Conservation (phyloP, 495 filamentous ascomycete genomes). For the Cryomyces minteri region DNA sequence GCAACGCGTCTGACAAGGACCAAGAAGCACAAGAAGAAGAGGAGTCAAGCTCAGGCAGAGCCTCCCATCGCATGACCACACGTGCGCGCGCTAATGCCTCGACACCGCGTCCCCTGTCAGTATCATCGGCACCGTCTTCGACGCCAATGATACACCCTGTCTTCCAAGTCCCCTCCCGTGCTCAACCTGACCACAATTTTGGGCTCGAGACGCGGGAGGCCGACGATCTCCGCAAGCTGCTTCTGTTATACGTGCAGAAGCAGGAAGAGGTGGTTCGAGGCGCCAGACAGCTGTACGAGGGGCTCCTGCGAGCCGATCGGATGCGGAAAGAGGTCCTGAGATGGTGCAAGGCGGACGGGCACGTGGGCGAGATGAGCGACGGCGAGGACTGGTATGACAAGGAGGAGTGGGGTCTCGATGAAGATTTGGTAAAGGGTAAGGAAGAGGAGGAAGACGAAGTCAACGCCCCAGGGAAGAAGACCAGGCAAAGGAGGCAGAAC, state of each 20-base stretch:
- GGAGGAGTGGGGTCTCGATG: constrained; percentile 8
- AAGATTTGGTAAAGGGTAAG: constrained; percentile 11
- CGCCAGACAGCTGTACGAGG: constrained; percentile 53
- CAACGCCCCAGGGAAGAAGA: constrained; percentile 5
- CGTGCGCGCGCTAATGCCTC: constrained; percentile 41
- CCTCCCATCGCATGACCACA: constrained; percentile 50
- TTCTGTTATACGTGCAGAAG: constrained; percentile 80
- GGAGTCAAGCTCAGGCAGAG: background rate
- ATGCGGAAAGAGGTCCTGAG: constrained; percentile 62
- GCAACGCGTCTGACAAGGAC: too few relatives aligned
- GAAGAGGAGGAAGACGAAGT: constrained; percentile 11
- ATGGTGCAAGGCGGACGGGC: constrained; percentile 81
- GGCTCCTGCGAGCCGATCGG: constrained; percentile 56
- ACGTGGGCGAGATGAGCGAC: constrained; percentile 29
- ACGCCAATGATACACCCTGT: constrained; percentile 52
- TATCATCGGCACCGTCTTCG: constrained; percentile 9
- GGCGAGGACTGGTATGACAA: constrained; percentile 16
- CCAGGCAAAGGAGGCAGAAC: constrained; percentile 3
- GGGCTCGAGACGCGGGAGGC: constrained; percentile 69
- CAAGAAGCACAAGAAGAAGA: too few relatives aligned
- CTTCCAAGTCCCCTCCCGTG: constrained; percentile 53
- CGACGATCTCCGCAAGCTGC: constrained; percentile 66
- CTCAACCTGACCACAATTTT: constrained; percentile 57
- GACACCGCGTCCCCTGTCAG: constrained; percentile 10
- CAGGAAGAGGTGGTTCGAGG: constrained; percentile 88